These are phyloP conservation scores for Alternaria atra DNA, from an alignment of 2,329 filamentous ascomycete genomes.

Conservation along the genomic window DNA sequence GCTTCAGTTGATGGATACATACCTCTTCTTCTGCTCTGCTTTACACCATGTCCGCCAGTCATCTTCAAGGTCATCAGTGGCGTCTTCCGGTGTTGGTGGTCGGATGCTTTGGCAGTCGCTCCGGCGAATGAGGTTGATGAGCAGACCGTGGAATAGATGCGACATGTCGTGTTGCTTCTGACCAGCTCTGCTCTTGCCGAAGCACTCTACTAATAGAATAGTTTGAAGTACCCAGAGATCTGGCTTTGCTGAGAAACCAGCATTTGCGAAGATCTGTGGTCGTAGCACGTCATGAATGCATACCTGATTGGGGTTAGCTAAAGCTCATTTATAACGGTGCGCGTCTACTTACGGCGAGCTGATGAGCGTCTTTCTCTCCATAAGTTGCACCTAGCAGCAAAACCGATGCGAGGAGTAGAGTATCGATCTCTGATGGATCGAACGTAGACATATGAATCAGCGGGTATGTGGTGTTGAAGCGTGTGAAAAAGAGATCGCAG, in stretches of 20 bases:
- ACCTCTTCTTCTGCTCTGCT: constrained; percentile 67
- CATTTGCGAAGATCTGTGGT: constrained; percentile 67
- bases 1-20: constrained; percentile 6
- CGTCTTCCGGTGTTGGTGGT: constrained; percentile 47
- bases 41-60: constrained; percentile 65
- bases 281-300: constrained; percentile 69
- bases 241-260: constrained; percentile 66
- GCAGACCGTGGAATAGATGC: constrained; percentile 66
- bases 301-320: constrained; percentile 44
- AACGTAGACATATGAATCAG: constrained; percentile 68
- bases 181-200: constrained; percentile 69
- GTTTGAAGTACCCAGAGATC: constrained; percentile 69
- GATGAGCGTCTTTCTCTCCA: constrained; percentile 65
- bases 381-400: constrained; percentile 70
- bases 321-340: constrained; percentile 9
- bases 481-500: constrained; percentile 67
- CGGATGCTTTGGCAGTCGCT: constrained; percentile 62
- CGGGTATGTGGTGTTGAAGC: constrained; percentile 69
- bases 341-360: constrained; percentile 59
- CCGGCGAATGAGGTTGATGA: constrained; percentile 64
- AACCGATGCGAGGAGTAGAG: constrained; percentile 64
- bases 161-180: constrained; percentile 71
- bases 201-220: constrained; percentile 70
- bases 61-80: constrained; percentile 53
- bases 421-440: constrained; percentile 59